Evolutionary conservation across 495 filamentous ascomycete genomes (phyloP).

Genomic region (Aspergillus bridgeri): DNA sequence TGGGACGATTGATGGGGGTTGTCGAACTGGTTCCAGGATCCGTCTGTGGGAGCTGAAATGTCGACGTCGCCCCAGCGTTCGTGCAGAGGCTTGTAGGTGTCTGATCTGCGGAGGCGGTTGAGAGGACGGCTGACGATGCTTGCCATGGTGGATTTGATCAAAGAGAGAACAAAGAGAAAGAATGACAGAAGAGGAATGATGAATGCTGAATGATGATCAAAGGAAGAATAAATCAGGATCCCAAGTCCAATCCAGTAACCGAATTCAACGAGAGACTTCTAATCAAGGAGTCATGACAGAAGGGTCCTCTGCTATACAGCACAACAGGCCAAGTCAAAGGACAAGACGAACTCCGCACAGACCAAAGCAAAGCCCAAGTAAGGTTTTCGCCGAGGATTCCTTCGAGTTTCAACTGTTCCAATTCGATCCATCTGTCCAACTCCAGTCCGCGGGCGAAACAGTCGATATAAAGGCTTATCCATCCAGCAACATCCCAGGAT

Average conservation of each 20-base stretch:
- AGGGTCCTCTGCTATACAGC: not conserved
- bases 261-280: not conserved
- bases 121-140: conserved; percentile 31
- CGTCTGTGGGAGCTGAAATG: conserved; percentile 39
- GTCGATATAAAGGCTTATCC: not conserved
- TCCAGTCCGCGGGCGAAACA: not conserved
- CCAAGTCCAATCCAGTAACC: not conserved
- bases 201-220: too few relatives aligned
- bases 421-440: not conserved
- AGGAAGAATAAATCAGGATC: not conserved
- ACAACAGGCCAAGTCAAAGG: too few relatives aligned
- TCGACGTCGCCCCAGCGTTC: conserved; percentile 39
- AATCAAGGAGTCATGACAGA: not conserved
- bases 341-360: not conserved
- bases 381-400: not conserved
- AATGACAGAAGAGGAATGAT: not conserved
- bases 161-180: not conserved
- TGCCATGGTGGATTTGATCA: conserved; percentile 22
- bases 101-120: conserved; percentile 31
- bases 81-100: conserved; percentile 30
- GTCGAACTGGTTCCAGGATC: conserved; percentile 40
- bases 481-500: not conserved
- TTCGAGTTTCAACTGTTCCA: not conserved
- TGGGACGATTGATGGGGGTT: conserved; percentile 27
- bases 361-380: not conserved